Percentiles rank a stretch among this genome's conserved stretches.
Conservation (phyloP, 2,329 filamentous ascomycete species). For the Fusarium cyanostomum region DNA sequence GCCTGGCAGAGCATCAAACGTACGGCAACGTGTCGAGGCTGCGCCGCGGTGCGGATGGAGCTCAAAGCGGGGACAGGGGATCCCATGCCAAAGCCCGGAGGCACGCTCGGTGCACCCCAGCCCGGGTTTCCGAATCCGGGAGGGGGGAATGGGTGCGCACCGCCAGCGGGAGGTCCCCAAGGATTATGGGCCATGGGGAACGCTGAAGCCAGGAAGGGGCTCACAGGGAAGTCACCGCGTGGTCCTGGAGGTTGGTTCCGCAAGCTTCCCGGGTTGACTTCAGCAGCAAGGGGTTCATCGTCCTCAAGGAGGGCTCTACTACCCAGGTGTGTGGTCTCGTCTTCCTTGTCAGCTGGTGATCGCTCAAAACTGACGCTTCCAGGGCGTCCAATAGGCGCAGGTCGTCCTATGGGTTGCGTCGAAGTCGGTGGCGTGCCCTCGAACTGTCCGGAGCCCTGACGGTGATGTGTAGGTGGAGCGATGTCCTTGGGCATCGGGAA, state of each 20-base stretch:
- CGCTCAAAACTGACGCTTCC: slow-evolving; percentile 73
- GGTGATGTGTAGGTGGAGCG: slow-evolving; percentile 66
- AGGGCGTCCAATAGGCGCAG: slow-evolving; percentile 87
- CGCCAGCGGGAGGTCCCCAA: slow-evolving; percentile 53
- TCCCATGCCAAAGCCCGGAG: slow-evolving; percentile 48
- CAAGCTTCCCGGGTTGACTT: slow-evolving; percentile 46
- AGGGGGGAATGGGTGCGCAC: slow-evolving; percentile 53
- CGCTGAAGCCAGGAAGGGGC: slow-evolving; percentile 54
- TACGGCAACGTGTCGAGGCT: slow-evolving; percentile 73
- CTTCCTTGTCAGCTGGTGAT: slow-evolving; percentile 65
- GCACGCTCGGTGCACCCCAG: slow-evolving; percentile 49
- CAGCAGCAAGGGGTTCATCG: slow-evolving; percentile 62
- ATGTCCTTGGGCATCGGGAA: slow-evolving; percentile 48
- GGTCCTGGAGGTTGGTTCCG: slow-evolving; percentile 63
- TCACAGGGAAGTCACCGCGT: slow-evolving; percentile 53
- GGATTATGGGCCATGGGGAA: slow-evolving; percentile 52
- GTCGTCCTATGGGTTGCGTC: slow-evolving; percentile 80
- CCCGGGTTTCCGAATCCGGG: slow-evolving; percentile 57
- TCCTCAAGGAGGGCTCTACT: slow-evolving; percentile 90
- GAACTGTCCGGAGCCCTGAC: slow-evolving; percentile 77
- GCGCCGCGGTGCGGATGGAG: slow-evolving; percentile 50
- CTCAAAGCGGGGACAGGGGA: slow-evolving; percentile 45
- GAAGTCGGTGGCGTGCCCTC: slow-evolving; percentile 64
- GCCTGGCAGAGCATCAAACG: slow-evolving; percentile 80
- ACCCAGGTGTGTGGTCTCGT: slow-evolving; percentile 83